Base-by-base conservation (phyloP, 2,329 filamentous ascomycete genomes). In the Fusarium sp. region DNA sequence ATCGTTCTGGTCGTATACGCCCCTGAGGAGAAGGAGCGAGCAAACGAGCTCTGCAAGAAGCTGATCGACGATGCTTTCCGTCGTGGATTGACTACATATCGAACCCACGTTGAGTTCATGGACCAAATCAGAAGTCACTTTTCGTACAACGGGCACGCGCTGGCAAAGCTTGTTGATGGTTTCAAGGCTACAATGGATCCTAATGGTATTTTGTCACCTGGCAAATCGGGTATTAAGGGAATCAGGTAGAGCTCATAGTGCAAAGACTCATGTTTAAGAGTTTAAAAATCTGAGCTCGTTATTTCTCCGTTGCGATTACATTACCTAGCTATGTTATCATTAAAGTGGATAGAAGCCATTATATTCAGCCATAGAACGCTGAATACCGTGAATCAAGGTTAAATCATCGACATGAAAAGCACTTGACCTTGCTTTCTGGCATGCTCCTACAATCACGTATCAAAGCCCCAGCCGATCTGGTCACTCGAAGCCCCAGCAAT, bases 401-500 rank as follows among this genome's bases (percentile, higher is more conserved):
- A 20, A 20, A 20, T 12, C 18, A 26, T 9, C 24, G 17, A 2
- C 17, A 18, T 26, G 8, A 20, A 14, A 26, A 6, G 3, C 24
- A 26, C 0, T 45, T 26, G 2, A 8, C 11, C 1, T 26, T 26
- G 2, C 4, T 45, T 26, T 26, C 12, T 8, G 17, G 7, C 4
- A 17, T 15, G 7, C 24, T 38, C 18, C 4, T 15, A n/a, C 12
- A 6, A 30, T 63, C n/a, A 76, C 2, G 70, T 74, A 10, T 76
- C 74, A 14, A 77, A 76, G 2, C 75, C 74, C 75, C 75, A 76
- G 36, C 75, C 75, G 14, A 77, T 41, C 47, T 63, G 70, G 10
- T 76, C 75, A 13, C 54, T 72, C 3, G 62, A 38, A 8, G 60
- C 67, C 8, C 64, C 74, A 8, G 58, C 66, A 15, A 75, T 41